Evolutionary conservation across 768 basidiomycete species (phyloP), one percentile per base, ranked within the genome.

Genomic region (Lactarius indigo): DNA sequence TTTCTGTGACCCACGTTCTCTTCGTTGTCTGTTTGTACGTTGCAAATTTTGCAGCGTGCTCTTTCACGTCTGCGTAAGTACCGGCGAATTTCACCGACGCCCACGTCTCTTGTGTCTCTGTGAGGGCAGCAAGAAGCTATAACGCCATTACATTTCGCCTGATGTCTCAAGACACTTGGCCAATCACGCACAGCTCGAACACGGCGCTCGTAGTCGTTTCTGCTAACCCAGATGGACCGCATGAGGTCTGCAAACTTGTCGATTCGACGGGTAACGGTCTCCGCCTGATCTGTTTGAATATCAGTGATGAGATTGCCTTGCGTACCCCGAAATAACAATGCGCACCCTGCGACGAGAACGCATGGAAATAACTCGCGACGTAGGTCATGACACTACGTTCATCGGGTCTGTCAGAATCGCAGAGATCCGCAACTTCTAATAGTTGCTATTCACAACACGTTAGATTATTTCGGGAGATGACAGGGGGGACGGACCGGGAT

Each of bases 301-400:
- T 50, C 55, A 55, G 41, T 57, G 26, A 42, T 18, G 56, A 61
- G 41, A 41, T 15, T 12, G 23, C 35, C 35, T 47, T 26, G 56
- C 31, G 26, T 12, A 41, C 30, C 28, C 3, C 23, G 10, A 41
- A 66, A 28, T 9, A 31, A 47, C n/a, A 31, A 52, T 23, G 77
- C 85, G 59, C 70, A 96, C 96, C 94, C 90, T 97, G 96, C 0
- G 92, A 89, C 0, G 95, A 96, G 76, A 99, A 99, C 0, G 96
- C 96, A 74, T 98, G 97, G 82, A 99, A 99, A 78, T 84, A 98
- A 72, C 92, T 92, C 39, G 97, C 97, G 56, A 99, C 90, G 71
- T 98, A 98, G 5, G 95, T 98, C 94, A 98, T 98, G 13, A 98
- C 92, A 76, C 91, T 94, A 42, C 94, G 88, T 78, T 99, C 97